These are phyloP conservation scores for Oenanthe javanica DNA, from an alignment of 140 eudicot genomes.

Conservation along the genomic window DNA sequence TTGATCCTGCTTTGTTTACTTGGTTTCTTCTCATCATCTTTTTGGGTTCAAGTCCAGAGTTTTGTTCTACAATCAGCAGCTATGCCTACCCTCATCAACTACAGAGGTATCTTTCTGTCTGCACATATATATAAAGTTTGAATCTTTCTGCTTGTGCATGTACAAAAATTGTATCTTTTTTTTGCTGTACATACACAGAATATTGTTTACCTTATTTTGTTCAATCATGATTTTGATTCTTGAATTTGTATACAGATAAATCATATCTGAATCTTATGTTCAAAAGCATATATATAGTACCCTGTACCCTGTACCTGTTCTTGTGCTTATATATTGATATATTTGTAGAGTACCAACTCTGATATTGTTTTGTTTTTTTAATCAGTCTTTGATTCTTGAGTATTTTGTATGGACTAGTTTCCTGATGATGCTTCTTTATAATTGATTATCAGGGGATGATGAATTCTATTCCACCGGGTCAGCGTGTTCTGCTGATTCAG, in stretches of 20 bases:
- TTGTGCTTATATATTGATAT: not conserved
- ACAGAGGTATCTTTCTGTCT: conserved; percentile 42
- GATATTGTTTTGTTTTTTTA: not conserved
- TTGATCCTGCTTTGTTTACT: conserved; percentile 17
- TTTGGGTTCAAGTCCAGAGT: conserved; percentile 19
- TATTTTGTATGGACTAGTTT: not conserved
- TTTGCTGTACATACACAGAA: too few relatives aligned
- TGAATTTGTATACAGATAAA: not conserved
- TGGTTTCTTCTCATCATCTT: conserved; percentile 26
- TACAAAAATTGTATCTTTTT: conserved; percentile 6
- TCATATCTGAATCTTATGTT: not conserved
- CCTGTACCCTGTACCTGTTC: not conserved
- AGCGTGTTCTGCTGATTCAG: conserved; percentile 40
- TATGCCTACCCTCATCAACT: conserved; percentile 84
- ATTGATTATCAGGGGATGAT: conserved; percentile 54
- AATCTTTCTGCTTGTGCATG: conserved; percentile 14
- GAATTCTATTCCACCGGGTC: conserved; percentile 38
- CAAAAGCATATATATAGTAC: not conserved
- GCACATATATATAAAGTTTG: not conserved
- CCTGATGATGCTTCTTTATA: conserved; percentile 23
- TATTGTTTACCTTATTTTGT: not conserved
- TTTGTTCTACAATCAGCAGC: conserved; percentile 31
- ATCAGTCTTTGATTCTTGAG: not conserved
- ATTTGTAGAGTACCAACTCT: not conserved
- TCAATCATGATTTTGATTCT: not conserved